Percentiles rank a stretch among this genome's conserved stretches.
Conservation (phyloP, 768 basidiomycete genomes). For the Saitozyma sp. region DNA sequence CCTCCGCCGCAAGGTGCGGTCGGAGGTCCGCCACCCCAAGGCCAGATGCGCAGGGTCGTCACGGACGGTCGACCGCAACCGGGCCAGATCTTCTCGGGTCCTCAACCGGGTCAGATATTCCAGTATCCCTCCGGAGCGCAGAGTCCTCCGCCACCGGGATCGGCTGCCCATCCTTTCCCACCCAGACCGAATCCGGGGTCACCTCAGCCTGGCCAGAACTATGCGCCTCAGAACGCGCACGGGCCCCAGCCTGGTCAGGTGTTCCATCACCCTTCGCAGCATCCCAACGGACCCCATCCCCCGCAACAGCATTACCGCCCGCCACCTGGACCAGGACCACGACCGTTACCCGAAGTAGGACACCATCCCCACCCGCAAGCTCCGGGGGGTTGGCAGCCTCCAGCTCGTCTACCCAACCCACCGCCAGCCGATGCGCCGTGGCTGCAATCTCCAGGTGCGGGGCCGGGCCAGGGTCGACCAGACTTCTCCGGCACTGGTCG, state of each 20-base stretch:
- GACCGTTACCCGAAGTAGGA: conserved; percentile 18
- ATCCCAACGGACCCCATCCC: neutral
- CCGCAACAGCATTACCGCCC: conserved; percentile 2
- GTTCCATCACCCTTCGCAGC: conserved; percentile 16
- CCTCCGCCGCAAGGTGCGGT: conserved; percentile 8
- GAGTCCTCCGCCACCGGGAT: conserved; percentile 7
- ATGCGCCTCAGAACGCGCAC: conserved; percentile 21
- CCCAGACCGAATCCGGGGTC: conserved; percentile 16
- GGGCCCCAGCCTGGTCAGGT: conserved; percentile 40
- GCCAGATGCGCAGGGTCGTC: conserved; percentile 34
- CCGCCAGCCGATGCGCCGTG: too few species aligned
- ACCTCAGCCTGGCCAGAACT: conserved; percentile 46
- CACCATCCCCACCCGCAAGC: conserved; percentile 6
- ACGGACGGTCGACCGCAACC: conserved; percentile 31
- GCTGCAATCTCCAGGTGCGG: too few species aligned
- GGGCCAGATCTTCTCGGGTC: conserved; percentile 20
- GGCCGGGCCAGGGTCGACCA: too few species aligned
- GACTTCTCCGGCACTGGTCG: too few species aligned
- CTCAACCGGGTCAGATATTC: conserved; percentile 50
- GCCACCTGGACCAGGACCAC: conserved; percentile 2
- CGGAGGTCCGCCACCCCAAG: conserved; percentile 5
- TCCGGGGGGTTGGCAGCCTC: neutral
- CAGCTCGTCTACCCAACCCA: too few species aligned
- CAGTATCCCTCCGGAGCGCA: conserved; percentile 36
- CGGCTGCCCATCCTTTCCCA: neutral